Base-by-base conservation (phyloP, 2,329 filamentous ascomycete species). In the Anthostomella pinea region DNA sequence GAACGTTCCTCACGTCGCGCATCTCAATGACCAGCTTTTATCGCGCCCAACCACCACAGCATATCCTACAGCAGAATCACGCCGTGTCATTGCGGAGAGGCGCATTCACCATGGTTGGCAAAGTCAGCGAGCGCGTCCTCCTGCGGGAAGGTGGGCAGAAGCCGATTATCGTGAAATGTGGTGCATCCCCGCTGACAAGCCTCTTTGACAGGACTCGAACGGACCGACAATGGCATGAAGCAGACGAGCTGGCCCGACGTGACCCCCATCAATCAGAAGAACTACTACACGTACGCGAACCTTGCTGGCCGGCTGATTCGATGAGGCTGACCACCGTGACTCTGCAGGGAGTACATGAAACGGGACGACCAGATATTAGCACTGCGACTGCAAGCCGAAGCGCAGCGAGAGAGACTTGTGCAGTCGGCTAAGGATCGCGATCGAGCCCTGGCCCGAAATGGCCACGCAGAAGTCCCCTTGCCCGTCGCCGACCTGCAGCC, bases 191-290 rank as follows among this genome's bases (percentile, higher is more conserved):
- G n/a, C 47, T 47, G 25, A 46, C 20, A 15, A 41, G 32, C 14
- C 38, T n/a, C 18, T 14, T 8, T 27, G 19, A 11, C 60, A 96
- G 91, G 93, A 49, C 81, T 98, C 48, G 88, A 95, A 69, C 80
- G 91, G 60, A 97, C 93, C 43, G 93, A 98, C 72, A 98, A 98
- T 78, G 90, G 91, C 67, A 91, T 98, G 84, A 93, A 90, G 59
- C 79, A 93, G 59, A 87, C 89, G 30, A 94, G 77, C 62, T 98
- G 93, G 91, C 91, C 93, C 8, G 85, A 93, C 58, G 82, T 95
- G 39, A 76, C 79, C 27, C 87, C 93, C 55, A 98, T 98, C 66
- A 98, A 98, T 62, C 93, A 98, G 65, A 98, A 98, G 71, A 98
- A 98, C 65, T 98, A 98, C 66, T 96, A 96, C 64, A 95, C 90